Conservation (phyloP, 1,284 basidiomycete genomes). For the Pholiota adiposa region DNA sequence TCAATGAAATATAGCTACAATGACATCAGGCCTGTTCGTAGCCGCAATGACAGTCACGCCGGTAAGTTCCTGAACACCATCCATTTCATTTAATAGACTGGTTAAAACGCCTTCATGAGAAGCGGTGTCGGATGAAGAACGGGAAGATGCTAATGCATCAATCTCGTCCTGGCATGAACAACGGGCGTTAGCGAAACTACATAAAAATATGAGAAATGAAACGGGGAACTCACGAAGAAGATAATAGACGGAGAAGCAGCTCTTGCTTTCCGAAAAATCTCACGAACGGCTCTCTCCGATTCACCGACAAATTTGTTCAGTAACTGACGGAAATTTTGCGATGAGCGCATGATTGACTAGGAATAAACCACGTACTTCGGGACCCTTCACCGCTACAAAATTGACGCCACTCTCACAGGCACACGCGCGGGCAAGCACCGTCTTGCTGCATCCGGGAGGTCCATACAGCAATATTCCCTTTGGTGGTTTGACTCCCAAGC, state of each 20-base stretch:
- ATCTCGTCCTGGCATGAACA: slow-evolving; percentile 83
- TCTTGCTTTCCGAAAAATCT: slow-evolving; percentile 94
- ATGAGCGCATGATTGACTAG: not conserved
- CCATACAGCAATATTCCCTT: slow-evolving; percentile 94
- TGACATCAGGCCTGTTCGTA: slow-evolving; percentile 93
- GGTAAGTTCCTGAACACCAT: slow-evolving; percentile 92
- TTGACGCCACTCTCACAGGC: slow-evolving; percentile 96
- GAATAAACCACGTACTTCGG: slow-evolving; percentile 64
- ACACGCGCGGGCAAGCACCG: slow-evolving; percentile 91
- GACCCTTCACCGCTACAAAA: slow-evolving; percentile 97
- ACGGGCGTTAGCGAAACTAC: slow-evolving; percentile 4
- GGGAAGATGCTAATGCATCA: slow-evolving; percentile 87
- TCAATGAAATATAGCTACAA: slow-evolving; percentile 58
- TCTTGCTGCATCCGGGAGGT: slow-evolving; percentile 98
- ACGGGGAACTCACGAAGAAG: slow-evolving; percentile 78
- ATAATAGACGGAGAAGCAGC: slow-evolving; percentile 94
- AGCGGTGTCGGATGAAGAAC: slow-evolving; percentile 66
- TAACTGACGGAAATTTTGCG: slow-evolving; percentile 52
- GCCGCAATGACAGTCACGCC: slow-evolving; percentile 96
- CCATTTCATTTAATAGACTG: slow-evolving; percentile 96
- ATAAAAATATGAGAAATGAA: not conserved
- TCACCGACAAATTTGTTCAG: slow-evolving; percentile 98
- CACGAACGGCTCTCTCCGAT: slow-evolving; percentile 92
- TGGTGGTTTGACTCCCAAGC: slow-evolving; percentile 89
- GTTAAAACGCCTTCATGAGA: slow-evolving; percentile 91